phyloP scores from a whole-genome alignment of 2,329 filamentous ascomycete genomes.

The Exutisphaerella laricina region DNA sequence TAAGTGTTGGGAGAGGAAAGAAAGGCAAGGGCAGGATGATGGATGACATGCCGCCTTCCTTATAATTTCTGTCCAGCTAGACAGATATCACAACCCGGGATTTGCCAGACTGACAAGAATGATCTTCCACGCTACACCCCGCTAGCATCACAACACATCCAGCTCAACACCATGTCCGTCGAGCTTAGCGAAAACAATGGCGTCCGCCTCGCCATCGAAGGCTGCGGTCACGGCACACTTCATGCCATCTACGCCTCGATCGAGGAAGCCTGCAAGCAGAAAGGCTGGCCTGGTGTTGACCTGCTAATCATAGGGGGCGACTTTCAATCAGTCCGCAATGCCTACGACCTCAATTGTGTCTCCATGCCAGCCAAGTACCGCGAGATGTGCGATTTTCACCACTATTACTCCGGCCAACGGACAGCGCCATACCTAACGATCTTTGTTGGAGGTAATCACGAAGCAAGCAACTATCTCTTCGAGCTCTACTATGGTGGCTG shows the following conservation, averaged over 20 bases:
- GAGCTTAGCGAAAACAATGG: conserved; percentile 17
- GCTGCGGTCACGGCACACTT: conserved; percentile 87
- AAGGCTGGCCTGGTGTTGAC: conserved; percentile 77
- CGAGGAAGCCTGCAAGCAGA: conserved; percentile 59
- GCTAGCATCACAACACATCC: too few species aligned
- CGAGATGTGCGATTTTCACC: conserved; percentile 82
- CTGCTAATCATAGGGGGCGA: conserved; percentile 92
- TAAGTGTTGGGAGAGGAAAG: too few species aligned
- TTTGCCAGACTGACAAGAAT: too few species aligned
- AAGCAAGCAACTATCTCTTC: conserved; percentile 82
- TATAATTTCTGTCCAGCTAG: too few species aligned
- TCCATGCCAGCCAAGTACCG: conserved; percentile 86
- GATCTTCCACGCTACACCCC: too few species aligned
- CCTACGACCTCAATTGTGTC: conserved; percentile 80
- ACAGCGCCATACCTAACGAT: conserved; percentile 82
- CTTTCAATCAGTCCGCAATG: conserved; percentile 89
- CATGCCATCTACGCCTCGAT: conserved; percentile 86
- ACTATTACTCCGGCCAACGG: conserved; percentile 78
- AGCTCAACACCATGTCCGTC: conserved; percentile 10
- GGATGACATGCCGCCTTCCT: too few species aligned
- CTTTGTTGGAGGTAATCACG: conserved; percentile 92
- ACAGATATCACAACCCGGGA: too few species aligned
- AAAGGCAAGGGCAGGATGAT: too few species aligned
- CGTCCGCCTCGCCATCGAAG: conserved; percentile 75
- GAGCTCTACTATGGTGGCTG: conserved; percentile 96